phyloP scores from a whole-genome alignment of 1,139 yeast species.

The Candida mesenterica region DNA sequence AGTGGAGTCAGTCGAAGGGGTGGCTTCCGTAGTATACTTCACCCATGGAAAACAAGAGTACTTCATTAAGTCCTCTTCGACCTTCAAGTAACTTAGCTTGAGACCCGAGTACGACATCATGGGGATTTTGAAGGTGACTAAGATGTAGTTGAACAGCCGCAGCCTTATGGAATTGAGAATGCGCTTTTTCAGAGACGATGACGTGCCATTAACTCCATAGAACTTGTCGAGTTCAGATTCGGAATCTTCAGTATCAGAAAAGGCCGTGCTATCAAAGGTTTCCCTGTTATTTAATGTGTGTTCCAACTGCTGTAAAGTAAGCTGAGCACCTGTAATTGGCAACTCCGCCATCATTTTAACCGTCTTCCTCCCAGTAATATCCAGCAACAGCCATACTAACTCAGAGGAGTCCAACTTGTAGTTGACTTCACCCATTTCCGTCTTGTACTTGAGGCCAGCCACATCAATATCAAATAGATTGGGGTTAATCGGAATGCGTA shows the following conservation, averaged over 20 bases:
- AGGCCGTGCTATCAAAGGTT: neutral
- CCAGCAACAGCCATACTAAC: constrained; percentile 59
- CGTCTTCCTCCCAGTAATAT: constrained; percentile 50
- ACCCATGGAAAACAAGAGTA: constrained; percentile 52
- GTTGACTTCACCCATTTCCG: constrained; percentile 43
- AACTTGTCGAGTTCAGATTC: constrained; percentile 38
- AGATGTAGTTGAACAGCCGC: constrained; percentile 26
- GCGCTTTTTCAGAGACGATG: constrained; percentile 26
- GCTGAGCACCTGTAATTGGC: constrained; percentile 12
- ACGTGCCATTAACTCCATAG: constrained; percentile 42
- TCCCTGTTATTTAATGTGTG: constrained; percentile 8
- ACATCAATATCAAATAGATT: constrained; percentile 28
- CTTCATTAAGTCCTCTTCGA: constrained; percentile 42
- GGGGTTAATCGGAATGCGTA: constrained; percentile 40
- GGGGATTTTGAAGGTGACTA: constrained; percentile 38
- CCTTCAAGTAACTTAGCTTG: constrained; percentile 38
- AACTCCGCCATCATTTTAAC: constrained; percentile 48
- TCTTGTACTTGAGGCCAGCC: constrained; percentile 33
- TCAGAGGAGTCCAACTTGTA: constrained; percentile 48
- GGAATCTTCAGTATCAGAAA: constrained; percentile 15
- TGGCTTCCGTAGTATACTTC: constrained; percentile 36
- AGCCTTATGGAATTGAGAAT: constrained; percentile 16
- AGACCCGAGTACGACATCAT: constrained; percentile 45
- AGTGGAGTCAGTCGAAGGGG: neutral
- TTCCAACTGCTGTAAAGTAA: constrained; percentile 7